Conservation (phyloP, 768 basidiomycete genomes). For the Termitomyces sp. region DNA sequence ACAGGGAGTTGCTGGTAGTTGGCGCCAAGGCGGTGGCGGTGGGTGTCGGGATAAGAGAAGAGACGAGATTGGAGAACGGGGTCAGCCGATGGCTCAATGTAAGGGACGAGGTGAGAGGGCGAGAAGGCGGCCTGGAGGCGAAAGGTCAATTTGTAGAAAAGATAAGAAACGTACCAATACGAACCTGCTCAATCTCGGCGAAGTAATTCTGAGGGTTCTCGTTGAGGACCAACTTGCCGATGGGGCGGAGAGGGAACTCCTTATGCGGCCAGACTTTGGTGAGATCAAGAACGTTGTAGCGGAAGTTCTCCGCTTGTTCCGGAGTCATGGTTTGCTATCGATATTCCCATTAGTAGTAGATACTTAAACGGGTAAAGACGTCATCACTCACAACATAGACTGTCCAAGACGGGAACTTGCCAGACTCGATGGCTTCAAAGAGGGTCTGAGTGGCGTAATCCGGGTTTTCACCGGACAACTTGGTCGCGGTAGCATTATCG, state of each 20-base stretch:
- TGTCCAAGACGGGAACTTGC: conserved; percentile 82
- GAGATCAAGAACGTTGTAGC: conserved; percentile 86
- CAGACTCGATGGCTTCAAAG: conserved; percentile 77
- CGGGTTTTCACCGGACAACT: conserved; percentile 67
- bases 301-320: conserved; percentile 85
- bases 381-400: conserved; percentile 64
- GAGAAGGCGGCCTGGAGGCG: conserved; percentile 64
- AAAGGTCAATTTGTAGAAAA: not conserved
- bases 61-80: conserved; percentile 92
- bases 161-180: conserved; percentile 17
- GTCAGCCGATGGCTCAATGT: conserved; percentile 86
- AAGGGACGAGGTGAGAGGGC: conserved; percentile 83
- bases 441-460: conserved; percentile 81
- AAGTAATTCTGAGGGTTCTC: conserved; percentile 86
- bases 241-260: conserved; percentile 81
- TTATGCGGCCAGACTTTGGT: conserved; percentile 91
- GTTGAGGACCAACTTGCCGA: conserved; percentile 82
- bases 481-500: conserved; percentile 56
- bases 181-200: conserved; percentile 89
- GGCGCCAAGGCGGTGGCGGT: conserved; percentile 74
- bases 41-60: conserved; percentile 92
- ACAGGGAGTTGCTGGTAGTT: conserved; percentile 88
- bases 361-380: not conserved
- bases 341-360: not conserved
- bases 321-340: conserved; percentile 87